Evolutionary conservation across 2,329 filamentous ascomycete species (phyloP).

Genomic region (Penicillium nordicum): DNA sequence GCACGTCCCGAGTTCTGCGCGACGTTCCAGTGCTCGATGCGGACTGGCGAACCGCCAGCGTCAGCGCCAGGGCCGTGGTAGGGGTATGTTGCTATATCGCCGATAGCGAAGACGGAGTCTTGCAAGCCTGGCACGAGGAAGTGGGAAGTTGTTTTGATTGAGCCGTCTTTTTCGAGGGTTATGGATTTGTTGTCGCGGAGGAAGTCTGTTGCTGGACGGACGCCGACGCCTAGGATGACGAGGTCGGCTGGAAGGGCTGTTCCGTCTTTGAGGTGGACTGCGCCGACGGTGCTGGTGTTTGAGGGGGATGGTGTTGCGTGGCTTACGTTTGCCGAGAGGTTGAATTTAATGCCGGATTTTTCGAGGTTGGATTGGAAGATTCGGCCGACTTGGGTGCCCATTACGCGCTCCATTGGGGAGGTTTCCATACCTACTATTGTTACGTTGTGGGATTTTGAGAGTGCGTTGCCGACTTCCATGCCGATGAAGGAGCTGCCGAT

Average conservation of each 20-base stretch:
- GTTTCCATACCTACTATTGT: slow-evolving; percentile 86
- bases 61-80: slow-evolving; percentile 86
- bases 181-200: slow-evolving; percentile 69
- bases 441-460: slow-evolving; percentile 78
- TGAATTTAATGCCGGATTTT: slow-evolving; percentile 83
- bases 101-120: slow-evolving; percentile 80
- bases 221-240: slow-evolving; percentile 87
- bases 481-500: slow-evolving; percentile 95
- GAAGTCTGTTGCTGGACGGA: slow-evolving; percentile 79
- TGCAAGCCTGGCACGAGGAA: slow-evolving; percentile 73
- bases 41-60: slow-evolving; percentile 57
- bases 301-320: slow-evolving; percentile 70
- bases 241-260: slow-evolving; percentile 80
- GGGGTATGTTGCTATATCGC: slow-evolving; percentile 92
- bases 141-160: slow-evolving; percentile 72
- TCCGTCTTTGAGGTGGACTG: slow-evolving; percentile 79
- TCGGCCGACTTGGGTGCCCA: slow-evolving; percentile 75
- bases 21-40: slow-evolving; percentile 99
- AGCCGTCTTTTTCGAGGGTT: slow-evolving; percentile 77
- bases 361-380: slow-evolving; percentile 78
- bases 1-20: slow-evolving; percentile 86
- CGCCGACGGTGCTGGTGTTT: slow-evolving; percentile 70
- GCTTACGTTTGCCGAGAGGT: slow-evolving; percentile 75
- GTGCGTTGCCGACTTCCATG: slow-evolving; percentile 86
- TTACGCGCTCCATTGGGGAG: slow-evolving; percentile 77